These are phyloP conservation scores for Pseudogymnoascus sp. DNA, from an alignment of 2,329 filamentous ascomycete genomes.

Conservation along the genomic window DNA sequence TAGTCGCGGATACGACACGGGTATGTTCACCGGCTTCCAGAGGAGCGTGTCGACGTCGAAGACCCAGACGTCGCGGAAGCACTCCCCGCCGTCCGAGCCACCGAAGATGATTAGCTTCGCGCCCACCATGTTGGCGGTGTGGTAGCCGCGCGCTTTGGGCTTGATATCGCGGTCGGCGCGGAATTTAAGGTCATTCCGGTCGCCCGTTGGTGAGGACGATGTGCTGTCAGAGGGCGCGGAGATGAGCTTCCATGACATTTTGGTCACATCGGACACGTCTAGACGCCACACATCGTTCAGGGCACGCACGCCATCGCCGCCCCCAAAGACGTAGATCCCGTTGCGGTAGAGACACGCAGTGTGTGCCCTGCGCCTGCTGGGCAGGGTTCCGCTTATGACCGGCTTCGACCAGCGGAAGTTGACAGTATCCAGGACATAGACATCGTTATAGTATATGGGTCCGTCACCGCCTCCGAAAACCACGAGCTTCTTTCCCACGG, in stretches of 20 bases:
- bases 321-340: conserved; percentile 65
- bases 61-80: conserved; percentile 67
- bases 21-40: conserved; percentile 54
- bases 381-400: conserved; percentile 45
- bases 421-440: conserved; percentile 64
- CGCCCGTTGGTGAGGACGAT: conserved; percentile 9
- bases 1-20: conserved; percentile 53
- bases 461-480: conserved; percentile 65
- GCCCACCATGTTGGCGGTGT: conserved; percentile 67
- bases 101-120: conserved; percentile 66
- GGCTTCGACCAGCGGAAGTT: conserved; percentile 62
- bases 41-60: conserved; percentile 58
- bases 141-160: conserved; percentile 61
- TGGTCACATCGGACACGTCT: conserved; percentile 54
- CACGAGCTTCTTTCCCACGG: conserved; percentile 63
- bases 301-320: conserved; percentile 62
- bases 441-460: conserved; percentile 64
- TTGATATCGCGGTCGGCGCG: conserved; percentile 30
- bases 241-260: conserved; percentile 63
- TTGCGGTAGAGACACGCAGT: conserved; percentile 67
- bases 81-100: conserved; percentile 63
- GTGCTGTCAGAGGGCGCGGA: conserved; percentile 31
- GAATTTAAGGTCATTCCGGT: conserved; percentile 13
- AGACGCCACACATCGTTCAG: conserved; percentile 68
- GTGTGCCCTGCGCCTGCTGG: conserved; percentile 58